phyloP scores from a whole-genome alignment of 2,329 filamentous ascomycete genomes.

The Beauveria asiatica region DNA sequence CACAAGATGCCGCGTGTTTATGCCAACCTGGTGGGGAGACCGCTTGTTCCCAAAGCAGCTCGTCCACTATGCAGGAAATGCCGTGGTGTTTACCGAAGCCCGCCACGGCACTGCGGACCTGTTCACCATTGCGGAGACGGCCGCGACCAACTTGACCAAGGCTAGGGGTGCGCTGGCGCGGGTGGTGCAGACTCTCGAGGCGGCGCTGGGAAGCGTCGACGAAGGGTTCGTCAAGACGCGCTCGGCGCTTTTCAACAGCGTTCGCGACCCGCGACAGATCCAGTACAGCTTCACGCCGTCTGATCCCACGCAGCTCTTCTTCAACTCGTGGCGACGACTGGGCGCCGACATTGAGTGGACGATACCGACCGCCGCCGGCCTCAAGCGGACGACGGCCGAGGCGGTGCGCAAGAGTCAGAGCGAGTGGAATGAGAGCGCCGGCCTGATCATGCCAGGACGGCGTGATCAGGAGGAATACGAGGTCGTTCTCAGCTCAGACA shows the following conservation, averaged over 20 bases:
- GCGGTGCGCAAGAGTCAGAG: conserved; percentile 23
- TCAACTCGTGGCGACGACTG: conserved; percentile 38
- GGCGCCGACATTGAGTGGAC: conserved; percentile 32
- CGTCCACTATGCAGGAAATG: conserved; percentile 32
- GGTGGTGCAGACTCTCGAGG: conserved; percentile 23
- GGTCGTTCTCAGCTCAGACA: conserved; percentile 24
- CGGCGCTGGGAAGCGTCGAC: conserved; percentile 24
- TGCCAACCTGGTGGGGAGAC: conserved; percentile 34
- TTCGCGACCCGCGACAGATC: conserved; percentile 30
- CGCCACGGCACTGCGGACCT: conserved; percentile 16
- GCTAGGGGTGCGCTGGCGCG: conserved; percentile 18
- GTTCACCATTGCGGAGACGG: conserved; percentile 16
- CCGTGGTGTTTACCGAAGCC: conserved; percentile 31
- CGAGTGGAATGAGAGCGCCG: conserved; percentile 22
- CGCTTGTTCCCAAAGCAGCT: conserved; percentile 24
- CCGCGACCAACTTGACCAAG: conserved; percentile 11
- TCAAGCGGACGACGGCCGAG: conserved; percentile 17
- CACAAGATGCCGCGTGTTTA: conserved; percentile 23
- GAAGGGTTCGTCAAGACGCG: conserved; percentile 31
- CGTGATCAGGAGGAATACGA: conserved; percentile 18
- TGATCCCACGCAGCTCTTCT: conserved; percentile 30
- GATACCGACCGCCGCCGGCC: conserved; percentile 18
- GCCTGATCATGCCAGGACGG: conserved; percentile 24
- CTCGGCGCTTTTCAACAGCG: conserved; percentile 27
- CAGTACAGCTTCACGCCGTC: conserved; percentile 33